Conservation (phyloP, 129 eudicot genomes). For the Scalesia atractyloides region DNA sequence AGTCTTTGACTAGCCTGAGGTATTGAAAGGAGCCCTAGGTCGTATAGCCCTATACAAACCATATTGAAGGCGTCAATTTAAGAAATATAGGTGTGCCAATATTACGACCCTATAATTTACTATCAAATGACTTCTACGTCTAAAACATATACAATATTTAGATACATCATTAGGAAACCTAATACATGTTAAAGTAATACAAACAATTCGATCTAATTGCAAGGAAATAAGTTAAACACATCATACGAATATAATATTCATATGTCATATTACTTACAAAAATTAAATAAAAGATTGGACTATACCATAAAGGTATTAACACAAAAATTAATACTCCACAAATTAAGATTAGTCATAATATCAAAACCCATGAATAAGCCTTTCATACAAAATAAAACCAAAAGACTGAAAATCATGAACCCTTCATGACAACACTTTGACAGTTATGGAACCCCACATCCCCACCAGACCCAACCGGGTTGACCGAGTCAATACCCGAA, state of each 20-base stretch:
- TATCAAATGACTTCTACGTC: no score
- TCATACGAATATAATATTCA: background rate
- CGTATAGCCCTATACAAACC: no score
- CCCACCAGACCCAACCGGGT: conserved; percentile 33
- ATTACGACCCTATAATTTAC: no score
- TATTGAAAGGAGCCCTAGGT: no score
- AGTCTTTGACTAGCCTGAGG: no score
- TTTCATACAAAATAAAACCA: conserved; percentile 34
- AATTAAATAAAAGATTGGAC: background rate
- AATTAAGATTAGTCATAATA: conserved; percentile 33
- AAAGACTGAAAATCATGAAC: conserved; percentile 20
- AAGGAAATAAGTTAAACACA: background rate
- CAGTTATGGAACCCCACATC: conserved; percentile 23
- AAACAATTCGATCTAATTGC: background rate
- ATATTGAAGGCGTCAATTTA: no score
- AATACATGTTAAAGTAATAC: no score
- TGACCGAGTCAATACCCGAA: conserved; percentile 99
- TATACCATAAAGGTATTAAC: conserved; percentile 1
- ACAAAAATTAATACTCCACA: conserved; percentile 24
- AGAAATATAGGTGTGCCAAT: no score
- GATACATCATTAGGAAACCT: no score
- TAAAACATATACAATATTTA: no score
- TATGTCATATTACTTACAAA: background rate
- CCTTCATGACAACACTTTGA: conserved; percentile 31
- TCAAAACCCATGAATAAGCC: conserved; percentile 39